These are phyloP conservation scores for Penicillium riverlandense DNA, from an alignment of 495 filamentous ascomycete species.

Conservation along the genomic window DNA sequence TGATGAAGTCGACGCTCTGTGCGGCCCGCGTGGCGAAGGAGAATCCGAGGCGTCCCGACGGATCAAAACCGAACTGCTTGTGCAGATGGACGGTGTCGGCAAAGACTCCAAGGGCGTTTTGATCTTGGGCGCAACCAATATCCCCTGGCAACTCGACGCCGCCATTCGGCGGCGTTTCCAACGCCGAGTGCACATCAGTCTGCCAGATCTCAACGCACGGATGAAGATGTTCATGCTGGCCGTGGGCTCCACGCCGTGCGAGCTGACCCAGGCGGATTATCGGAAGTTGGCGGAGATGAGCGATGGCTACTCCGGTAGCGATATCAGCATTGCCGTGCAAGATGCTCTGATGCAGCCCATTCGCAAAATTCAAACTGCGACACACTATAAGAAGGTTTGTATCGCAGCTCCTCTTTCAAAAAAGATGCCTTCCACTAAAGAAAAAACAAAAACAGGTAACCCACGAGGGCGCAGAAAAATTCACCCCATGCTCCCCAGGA, in stretches of 20 bases:
- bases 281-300: conserved; percentile 69
- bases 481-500: conserved; percentile 92
- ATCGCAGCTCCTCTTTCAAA: neutral
- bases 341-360: conserved; percentile 98
- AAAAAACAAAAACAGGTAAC: too few species aligned
- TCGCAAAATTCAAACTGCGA: conserved; percentile 94
- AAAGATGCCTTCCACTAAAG: too few species aligned
- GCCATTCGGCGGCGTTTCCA: conserved; percentile 97
- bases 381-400: conserved; percentile 90
- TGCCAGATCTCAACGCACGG: conserved; percentile 81
- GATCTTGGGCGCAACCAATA: conserved; percentile 95
- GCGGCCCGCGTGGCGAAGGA: conserved; percentile 92
- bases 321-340: conserved; percentile 95
- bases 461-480: conserved; percentile 58
- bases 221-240: conserved; percentile 97
- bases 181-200: conserved; percentile 84
- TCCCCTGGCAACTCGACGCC: conserved; percentile 98
- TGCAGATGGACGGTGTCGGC: conserved; percentile 99
- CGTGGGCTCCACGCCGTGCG: conserved; percentile 84
- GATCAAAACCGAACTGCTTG: conserved; percentile 97
- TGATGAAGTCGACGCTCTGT: conserved; percentile 96
- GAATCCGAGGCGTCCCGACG: conserved; percentile 94
- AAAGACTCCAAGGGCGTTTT: conserved; percentile 89
- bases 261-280: conserved; percentile 72
- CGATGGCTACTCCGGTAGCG: conserved; percentile 90